These are phyloP conservation scores for Alternaria arborescens DNA, from an alignment of 2,329 filamentous ascomycete genomes.

Conservation along the genomic window DNA sequence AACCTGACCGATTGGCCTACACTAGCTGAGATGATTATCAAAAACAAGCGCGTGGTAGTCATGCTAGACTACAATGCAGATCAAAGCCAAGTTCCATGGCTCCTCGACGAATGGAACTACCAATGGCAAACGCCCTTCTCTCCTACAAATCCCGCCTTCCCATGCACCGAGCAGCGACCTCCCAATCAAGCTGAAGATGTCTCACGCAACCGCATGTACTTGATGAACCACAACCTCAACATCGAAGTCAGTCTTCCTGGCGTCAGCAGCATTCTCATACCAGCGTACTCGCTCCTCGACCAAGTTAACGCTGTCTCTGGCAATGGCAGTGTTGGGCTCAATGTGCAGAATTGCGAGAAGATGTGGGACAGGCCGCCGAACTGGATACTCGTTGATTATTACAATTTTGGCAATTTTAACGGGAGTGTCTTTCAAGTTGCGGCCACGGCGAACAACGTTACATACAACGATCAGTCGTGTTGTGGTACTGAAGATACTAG, in stretches of 20 bases:
- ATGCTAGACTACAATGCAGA: conserved; percentile 65
- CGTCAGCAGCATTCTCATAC: conserved; percentile 55
- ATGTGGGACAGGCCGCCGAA: conserved; percentile 48
- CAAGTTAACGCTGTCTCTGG: conserved; percentile 42
- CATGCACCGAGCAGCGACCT: conserved; percentile 80
- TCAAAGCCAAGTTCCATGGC: conserved; percentile 79
- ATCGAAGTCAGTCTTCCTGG: conserved; percentile 53
- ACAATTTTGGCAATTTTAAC: conserved; percentile 46
- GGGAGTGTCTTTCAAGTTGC: conserved; percentile 49
- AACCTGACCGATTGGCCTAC: conserved; percentile 82
- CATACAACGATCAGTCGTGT: conserved; percentile 31
- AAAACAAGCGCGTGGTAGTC: conserved; percentile 43
- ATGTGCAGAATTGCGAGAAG: conserved; percentile 36
- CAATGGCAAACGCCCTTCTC: conserved; percentile 94
- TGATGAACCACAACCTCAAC: conserved; percentile 93
- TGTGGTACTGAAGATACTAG: conserved; percentile 27
- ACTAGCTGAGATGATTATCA: conserved; percentile 65
- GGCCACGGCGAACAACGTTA: conserved; percentile 61
- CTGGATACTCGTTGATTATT: conserved; percentile 50
- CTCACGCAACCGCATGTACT: conserved; percentile 70
- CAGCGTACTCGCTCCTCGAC: conserved; percentile 39
- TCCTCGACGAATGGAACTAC: conserved; percentile 86
- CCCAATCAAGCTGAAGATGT: conserved; percentile 66
- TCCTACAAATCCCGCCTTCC: conserved; percentile 72
- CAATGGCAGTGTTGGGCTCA: conserved; percentile 39